A percentile compares a stretch with the other conserved stretches of the same genome.
Evolutionary conservation across 2,329 filamentous ascomycete species (phyloP).

Genomic region (Botrytis aclada): DNA sequence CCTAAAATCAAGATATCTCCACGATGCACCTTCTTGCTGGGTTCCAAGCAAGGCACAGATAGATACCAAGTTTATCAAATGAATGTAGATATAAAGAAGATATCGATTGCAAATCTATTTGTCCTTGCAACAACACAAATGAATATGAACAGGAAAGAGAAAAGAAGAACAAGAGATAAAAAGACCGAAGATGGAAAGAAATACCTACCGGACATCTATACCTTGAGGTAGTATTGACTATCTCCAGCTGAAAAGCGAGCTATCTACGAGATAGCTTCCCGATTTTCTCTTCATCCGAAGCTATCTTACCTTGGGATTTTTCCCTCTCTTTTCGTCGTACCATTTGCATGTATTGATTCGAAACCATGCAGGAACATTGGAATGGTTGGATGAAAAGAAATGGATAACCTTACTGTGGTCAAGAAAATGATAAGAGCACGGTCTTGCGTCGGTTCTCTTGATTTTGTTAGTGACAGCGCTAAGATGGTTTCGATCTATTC

Average conservation of each 20-base stretch:
- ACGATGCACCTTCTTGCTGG: slow-evolving; percentile 13
- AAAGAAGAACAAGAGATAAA: background rate
- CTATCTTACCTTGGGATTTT: background rate
- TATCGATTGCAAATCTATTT: background rate
- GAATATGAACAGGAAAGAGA: background rate
- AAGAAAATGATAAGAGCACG: background rate
- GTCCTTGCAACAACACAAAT: background rate
- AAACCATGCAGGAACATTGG: background rate
- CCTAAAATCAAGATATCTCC: background rate
- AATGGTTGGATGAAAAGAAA: slow-evolving; percentile 8
- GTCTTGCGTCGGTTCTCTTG: background rate
- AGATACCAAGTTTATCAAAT: background rate
- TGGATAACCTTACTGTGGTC: background rate
- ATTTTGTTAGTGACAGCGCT: background rate
- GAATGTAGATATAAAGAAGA: background rate
- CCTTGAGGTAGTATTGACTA: background rate
- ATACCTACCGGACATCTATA: background rate
- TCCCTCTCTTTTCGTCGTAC: background rate
- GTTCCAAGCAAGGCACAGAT: slow-evolving; percentile 15
- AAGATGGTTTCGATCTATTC: background rate
- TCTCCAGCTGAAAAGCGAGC: background rate
- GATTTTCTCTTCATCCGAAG: background rate
- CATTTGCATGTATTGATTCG: background rate
- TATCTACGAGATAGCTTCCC: background rate
- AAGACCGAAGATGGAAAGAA: background rate